phyloP scores from a whole-genome alignment of 768 basidiomycete species.

The Botryobasidium botryosum region DNA sequence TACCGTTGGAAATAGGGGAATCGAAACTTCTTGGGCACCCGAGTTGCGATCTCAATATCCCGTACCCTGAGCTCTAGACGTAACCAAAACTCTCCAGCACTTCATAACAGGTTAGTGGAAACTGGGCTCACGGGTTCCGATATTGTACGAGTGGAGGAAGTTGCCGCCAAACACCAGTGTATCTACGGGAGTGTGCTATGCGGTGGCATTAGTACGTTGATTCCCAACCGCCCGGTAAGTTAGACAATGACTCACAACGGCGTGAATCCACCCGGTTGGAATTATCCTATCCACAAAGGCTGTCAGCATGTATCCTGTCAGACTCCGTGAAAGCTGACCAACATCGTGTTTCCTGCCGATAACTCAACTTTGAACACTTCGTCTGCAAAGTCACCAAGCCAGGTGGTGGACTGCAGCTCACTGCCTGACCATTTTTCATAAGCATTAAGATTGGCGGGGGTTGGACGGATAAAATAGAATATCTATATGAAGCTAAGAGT shows the following conservation, averaged over 20 bases:
- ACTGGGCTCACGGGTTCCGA: conserved; percentile 53
- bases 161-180: conserved; percentile 96
- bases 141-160: conserved; percentile 86
- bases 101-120: too few relatives aligned
- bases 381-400: conserved; percentile 88
- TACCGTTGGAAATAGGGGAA: conserved; percentile 72
- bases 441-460: conserved; percentile 64
- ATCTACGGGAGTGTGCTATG: conserved; percentile 75
- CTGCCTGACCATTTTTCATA: conserved; percentile 92
- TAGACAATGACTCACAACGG: conserved; percentile 49
- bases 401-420: conserved; percentile 70
- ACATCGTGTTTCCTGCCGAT: conserved; percentile 63
- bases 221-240: not conserved
- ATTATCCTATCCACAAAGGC: conserved; percentile 38
- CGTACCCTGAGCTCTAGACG: conserved; percentile 71
- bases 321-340: conserved; percentile 7
- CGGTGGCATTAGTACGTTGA: not conserved
- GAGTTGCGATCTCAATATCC: conserved; percentile 82
- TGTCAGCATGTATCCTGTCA: not conserved
- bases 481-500: conserved; percentile 29
- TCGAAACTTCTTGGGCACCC: conserved; percentile 82
- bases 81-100: too few relatives aligned
- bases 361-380: conserved; percentile 78
- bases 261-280: conserved; percentile 95
- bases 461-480: conserved; percentile 92